Evolutionary conservation across 768 basidiomycete genomes (phyloP).

Genomic region (Leccinum boreale): DNA sequence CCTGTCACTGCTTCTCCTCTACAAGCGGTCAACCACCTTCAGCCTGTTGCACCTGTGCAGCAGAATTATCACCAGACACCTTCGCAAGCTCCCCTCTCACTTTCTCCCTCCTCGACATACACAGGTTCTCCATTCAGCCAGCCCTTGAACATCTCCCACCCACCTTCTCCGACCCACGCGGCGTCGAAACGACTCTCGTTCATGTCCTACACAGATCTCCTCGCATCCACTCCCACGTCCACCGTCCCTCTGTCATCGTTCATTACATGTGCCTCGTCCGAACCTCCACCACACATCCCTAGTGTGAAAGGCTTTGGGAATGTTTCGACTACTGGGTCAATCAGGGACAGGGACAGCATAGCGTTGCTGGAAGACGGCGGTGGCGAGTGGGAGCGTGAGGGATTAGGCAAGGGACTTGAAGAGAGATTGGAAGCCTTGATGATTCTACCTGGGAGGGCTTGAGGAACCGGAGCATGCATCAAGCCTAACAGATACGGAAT

Average conservation of each 20-base stretch:
- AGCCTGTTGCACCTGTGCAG: constrained; percentile 2
- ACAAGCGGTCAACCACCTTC: constrained; percentile 20
- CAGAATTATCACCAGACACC: constrained; percentile 20
- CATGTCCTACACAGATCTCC: constrained; percentile 83
- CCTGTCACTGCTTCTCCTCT: constrained; percentile 21
- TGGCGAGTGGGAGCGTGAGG: constrained; percentile 87
- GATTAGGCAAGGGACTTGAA: constrained; percentile 77
- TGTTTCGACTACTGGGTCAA: constrained; percentile 24
- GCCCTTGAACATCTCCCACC: constrained; percentile 27
- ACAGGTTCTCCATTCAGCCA: constrained; percentile 25
- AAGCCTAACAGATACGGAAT: background rate
- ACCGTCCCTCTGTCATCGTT: constrained; percentile 70
- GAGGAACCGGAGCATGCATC: constrained; percentile 1
- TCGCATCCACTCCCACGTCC: constrained; percentile 71
- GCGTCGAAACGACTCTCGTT: constrained; percentile 78
- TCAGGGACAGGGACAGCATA: constrained; percentile 40
- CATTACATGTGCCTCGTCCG: constrained; percentile 56
- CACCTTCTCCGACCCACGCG: constrained; percentile 46
- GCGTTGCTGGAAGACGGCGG: constrained; percentile 60
- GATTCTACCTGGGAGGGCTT: constrained; percentile 28
- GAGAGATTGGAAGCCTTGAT: constrained; percentile 71
- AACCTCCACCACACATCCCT: constrained; percentile 75
- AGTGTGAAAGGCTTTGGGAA: constrained; percentile 47
- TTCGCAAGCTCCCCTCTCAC: constrained; percentile 3
- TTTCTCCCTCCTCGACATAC: constrained; percentile 26